Base-by-base conservation (phyloP, 106 monocot genomes). In the Triglochin maritima region DNA sequence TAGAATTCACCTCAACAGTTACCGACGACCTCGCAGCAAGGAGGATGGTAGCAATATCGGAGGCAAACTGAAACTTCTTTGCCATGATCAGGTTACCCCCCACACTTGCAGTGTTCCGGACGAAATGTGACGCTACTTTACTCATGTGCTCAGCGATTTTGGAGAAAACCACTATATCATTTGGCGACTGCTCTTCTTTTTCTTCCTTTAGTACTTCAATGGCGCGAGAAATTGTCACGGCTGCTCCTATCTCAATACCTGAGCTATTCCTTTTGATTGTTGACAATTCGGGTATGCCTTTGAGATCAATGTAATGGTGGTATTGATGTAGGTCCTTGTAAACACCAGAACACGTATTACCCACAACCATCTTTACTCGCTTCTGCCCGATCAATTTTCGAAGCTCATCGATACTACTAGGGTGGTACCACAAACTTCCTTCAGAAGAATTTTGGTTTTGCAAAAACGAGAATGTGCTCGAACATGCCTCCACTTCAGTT, bases 1-100 rank as follows among this genome's bases (percentile, higher is more conserved):
- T 59, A 50, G 80, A 78, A 15, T 63, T 60, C 14, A 49, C 54
- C 17, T 81, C 72, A 16, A 83, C 57, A 62, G 63, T 72, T 48
- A 87, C 69, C 14, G 48, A 78, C 72, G 86, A 74, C 52, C 79
- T 76, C 49, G 63, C 76, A 76, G 77, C 83, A 67, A 87, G 83
- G 66, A 87, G 78, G 51, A 87, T 70, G 0, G 87, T 87, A 41
- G 83, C 81, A 71, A 87, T 78, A 60, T 87, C 87, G 9, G 87
- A 87, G 11, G 83, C 73, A 64, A 87, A 83, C 49, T 78, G 81
- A n/a, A 63, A 57, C 50, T 78, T 83, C 17, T 87, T 81, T 55
- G 87, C 83, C 83, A 87, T 69, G 41, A 87, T 74, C 14, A 83
- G 1, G 66, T 87, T 87, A 56, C 87, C 87, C 67, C 87, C 87